phyloP scores from a whole-genome alignment of 345 rosid species.

The Microthlaspi erraticum region DNA sequence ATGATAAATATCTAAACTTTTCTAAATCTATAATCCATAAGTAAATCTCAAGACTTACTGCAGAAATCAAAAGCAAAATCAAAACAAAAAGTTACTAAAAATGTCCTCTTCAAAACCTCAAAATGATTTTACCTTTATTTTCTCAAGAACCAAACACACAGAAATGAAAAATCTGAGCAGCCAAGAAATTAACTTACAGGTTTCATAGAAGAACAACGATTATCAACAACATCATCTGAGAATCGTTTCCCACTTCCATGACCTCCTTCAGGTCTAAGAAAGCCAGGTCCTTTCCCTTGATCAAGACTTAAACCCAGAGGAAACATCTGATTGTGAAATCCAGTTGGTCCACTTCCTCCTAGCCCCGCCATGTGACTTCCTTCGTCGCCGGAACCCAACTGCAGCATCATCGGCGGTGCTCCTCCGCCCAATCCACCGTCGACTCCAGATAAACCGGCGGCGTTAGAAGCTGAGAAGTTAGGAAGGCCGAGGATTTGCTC shows the following conservation, averaged over 20 bases:
- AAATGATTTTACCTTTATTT: too few species aligned
- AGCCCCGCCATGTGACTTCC: constrained; percentile 56
- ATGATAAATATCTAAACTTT: neutral
- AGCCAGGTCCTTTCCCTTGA: constrained; percentile 78
- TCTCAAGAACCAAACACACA: too few species aligned
- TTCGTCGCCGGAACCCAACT: constrained; percentile 80
- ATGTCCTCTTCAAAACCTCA: neutral
- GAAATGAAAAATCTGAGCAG: too few species aligned
- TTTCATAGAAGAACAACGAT: constrained; percentile 65
- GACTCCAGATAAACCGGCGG: constrained; percentile 55
- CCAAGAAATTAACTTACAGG: constrained; percentile 56
- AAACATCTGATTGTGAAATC: constrained; percentile 73
- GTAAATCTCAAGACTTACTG: neutral
- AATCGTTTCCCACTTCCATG: constrained; percentile 83
- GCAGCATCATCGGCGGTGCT: constrained; percentile 81
- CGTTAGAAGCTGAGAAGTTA: constrained; percentile 63
- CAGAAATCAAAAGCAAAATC: neutral
- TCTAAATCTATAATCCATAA: neutral
- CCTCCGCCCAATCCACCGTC: constrained; percentile 55
- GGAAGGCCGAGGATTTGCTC: constrained; percentile 87
- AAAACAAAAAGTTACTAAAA: constrained; percentile 21
- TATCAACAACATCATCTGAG: constrained; percentile 70
- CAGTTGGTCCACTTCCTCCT: constrained; percentile 55
- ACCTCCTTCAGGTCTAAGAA: constrained; percentile 75
- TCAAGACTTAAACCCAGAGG: constrained; percentile 91